These are phyloP conservation scores for Acmispon strigosus DNA, from an alignment of 306 rosid genomes.

Conservation along the genomic window DNA sequence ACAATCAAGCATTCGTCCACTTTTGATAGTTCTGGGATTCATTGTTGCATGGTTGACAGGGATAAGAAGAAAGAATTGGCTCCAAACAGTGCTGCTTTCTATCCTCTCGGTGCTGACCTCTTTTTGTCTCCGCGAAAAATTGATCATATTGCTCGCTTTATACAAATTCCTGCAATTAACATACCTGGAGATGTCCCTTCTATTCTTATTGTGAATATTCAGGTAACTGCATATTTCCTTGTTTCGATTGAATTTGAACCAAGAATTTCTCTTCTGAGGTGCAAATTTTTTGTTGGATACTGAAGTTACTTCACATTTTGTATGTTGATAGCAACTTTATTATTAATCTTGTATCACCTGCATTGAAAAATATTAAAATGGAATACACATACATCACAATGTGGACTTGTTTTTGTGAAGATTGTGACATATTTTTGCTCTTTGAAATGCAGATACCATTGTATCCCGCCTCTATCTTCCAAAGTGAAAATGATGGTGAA, in stretches of 20 bases:
- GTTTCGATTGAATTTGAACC: not conserved
- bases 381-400: not conserved
- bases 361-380: not conserved
- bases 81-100: slow-evolving; percentile 64
- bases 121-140: slow-evolving; percentile 69
- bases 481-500: slow-evolving; percentile 90
- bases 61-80: slow-evolving; percentile 94
- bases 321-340: not conserved
- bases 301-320: not conserved
- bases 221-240: slow-evolving; percentile 39
- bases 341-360: not conserved
- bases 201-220: slow-evolving; percentile 78
- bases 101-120: slow-evolving; percentile 80
- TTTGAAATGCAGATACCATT: slow-evolving; percentile 72
- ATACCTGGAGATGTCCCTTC: slow-evolving; percentile 66
- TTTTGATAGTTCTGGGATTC: not conserved
- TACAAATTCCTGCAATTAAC: slow-evolving; percentile 73
- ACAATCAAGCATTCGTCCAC: not conserved
- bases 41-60: slow-evolving; percentile 44
- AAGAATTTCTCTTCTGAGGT: not conserved
- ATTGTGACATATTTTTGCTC: slow-evolving; percentile 6
- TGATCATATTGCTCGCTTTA: slow-evolving; percentile 91
- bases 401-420: not conserved
- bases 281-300: too few species aligned
- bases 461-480: slow-evolving; percentile 74